Conservation (phyloP, 495 filamentous ascomycete genomes). For the Penicillium fimorum region DNA sequence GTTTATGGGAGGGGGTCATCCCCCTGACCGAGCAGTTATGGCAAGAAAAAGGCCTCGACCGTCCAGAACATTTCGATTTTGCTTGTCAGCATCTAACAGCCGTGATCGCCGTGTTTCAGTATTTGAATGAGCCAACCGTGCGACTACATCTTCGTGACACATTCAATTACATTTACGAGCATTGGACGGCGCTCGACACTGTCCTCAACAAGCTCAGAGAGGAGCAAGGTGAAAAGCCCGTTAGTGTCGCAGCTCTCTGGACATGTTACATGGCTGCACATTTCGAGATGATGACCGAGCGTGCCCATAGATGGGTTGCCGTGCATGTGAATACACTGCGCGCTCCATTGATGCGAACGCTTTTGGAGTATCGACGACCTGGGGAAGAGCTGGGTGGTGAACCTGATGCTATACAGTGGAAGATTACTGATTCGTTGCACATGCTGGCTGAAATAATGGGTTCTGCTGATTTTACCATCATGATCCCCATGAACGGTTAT, state of each 20-base stretch:
- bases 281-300: slow-evolving; percentile 27
- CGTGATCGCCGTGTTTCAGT: slow-evolving; percentile 34
- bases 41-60: slow-evolving; percentile 31
- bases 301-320: slow-evolving; percentile 32
- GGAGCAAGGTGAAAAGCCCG: background rate
- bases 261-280: slow-evolving; percentile 25
- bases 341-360: slow-evolving; percentile 14
- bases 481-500: slow-evolving; percentile 29
- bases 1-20: slow-evolving; percentile 34
- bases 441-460: slow-evolving; percentile 22
- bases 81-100: slow-evolving; percentile 29
- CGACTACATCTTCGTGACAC: slow-evolving; percentile 26
- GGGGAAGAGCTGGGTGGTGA: background rate
- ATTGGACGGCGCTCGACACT: slow-evolving; percentile 23
- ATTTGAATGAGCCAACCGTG: slow-evolving; percentile 24
- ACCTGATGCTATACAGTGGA: slow-evolving; percentile 20
- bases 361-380: slow-evolving; percentile 3
- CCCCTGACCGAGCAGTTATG: slow-evolving; percentile 36
- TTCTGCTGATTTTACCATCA: slow-evolving; percentile 24
- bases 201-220: slow-evolving; percentile 15
- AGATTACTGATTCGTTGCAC: slow-evolving; percentile 23
- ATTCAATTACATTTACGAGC: slow-evolving; percentile 30
- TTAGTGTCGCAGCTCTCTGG: slow-evolving; percentile 30
- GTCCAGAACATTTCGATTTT: slow-evolving; percentile 28
- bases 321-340: slow-evolving; percentile 24